These are phyloP conservation scores for Durusdinium trenchii DNA, from an alignment of 73 alveolate species.

Conservation along the genomic window DNA sequence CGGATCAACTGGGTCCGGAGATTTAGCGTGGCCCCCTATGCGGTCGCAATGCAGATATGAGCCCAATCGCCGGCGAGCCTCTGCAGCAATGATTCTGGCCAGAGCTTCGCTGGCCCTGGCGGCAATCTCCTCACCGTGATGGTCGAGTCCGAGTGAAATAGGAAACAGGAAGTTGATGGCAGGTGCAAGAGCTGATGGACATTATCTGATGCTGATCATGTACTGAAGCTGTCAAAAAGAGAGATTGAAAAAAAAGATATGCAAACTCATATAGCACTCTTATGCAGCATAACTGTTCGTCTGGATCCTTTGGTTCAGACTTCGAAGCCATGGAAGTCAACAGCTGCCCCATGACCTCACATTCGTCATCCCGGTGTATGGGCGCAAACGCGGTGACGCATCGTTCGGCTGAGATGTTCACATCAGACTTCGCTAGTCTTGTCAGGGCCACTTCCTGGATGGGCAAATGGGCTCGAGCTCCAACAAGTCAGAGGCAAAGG, in stretches of 20 bases:
- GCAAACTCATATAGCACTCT: too few species aligned
- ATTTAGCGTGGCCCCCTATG: too few species aligned
- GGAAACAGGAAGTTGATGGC: neutral
- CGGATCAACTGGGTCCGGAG: too few species aligned
- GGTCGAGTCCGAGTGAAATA: neutral
- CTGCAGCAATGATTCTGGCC: conserved; percentile 87
- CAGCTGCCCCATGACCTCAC: conserved; percentile 93
- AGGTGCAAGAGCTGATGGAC: too few species aligned
- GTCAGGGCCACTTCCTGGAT: conserved; percentile 68
- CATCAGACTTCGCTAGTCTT: conserved; percentile 85
- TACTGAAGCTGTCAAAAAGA: too few species aligned
- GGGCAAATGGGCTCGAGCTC: too few species aligned
- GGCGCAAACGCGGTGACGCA: neutral
- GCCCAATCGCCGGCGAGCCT: too few species aligned
- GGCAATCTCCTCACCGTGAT: conserved; percentile 60
- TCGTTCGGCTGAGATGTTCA: neutral
- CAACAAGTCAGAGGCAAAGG: too few species aligned
- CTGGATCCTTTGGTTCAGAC: conserved; percentile 77
- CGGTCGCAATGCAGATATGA: too few species aligned
- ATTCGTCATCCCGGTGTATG: neutral
- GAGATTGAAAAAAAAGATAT: too few species aligned
- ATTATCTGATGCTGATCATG: too few species aligned
- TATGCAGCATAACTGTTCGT: neutral
- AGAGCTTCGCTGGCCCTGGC: conserved; percentile 94
- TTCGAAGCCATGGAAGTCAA: conserved; percentile 83